A percentile compares a stretch with the other conserved stretches of the same genome.
These are phyloP conservation scores for Eleusine indica DNA, from an alignment of 176 grass and related monocot genomes.

Conservation along the genomic window DNA sequence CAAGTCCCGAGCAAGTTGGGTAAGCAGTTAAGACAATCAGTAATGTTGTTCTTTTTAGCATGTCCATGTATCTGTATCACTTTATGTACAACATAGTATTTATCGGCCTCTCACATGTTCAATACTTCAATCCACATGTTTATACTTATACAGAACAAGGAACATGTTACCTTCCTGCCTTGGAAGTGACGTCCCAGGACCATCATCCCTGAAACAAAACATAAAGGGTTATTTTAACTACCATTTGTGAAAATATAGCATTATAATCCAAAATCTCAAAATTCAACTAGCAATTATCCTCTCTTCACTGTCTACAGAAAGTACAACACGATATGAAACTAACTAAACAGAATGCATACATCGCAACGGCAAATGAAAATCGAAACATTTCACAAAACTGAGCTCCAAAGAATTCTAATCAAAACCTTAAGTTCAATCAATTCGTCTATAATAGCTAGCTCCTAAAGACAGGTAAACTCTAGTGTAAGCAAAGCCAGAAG, in stretches of 20 bases:
- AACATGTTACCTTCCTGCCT: conserved; percentile 66
- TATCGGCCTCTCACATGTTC: not conserved
- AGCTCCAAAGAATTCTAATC: not conserved
- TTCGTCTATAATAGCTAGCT: conserved; percentile 4
- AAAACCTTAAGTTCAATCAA: not conserved
- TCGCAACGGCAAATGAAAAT: not conserved
- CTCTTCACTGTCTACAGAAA: no score
- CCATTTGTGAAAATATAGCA: not conserved
- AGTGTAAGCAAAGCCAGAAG: not conserved
- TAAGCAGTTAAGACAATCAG: not conserved
- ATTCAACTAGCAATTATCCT: not conserved
- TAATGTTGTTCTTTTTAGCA: not conserved
- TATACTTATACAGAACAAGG: not conserved
- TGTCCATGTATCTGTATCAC: not conserved
- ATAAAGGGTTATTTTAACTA: not conserved
- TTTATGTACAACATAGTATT: not conserved
- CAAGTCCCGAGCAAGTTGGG: no score
- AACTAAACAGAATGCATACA: not conserved
- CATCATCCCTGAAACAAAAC: conserved; percentile 61
- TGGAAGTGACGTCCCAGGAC: conserved; percentile 64
- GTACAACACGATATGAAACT: no score
- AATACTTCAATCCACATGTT: conserved; percentile 6
- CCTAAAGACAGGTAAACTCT: not conserved
- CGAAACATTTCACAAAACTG: not conserved
- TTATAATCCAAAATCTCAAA: not conserved